phyloP scores from a whole-genome alignment of 805 yeast genomes.

The Candida glaebosa region DNA sequence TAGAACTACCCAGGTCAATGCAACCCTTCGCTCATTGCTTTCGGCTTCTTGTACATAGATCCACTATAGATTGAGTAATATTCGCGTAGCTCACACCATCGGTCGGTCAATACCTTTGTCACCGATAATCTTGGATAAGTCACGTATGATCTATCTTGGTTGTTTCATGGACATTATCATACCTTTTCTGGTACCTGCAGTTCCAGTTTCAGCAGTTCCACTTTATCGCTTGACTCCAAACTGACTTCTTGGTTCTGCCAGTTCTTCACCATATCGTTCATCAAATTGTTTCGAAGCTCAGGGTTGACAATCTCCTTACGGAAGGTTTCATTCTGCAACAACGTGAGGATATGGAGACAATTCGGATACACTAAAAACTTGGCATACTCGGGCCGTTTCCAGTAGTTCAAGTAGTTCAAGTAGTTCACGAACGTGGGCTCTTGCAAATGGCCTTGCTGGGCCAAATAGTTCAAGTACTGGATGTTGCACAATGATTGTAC shows the following conservation, averaged over 20 bases:
- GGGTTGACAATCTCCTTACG: conserved; percentile 54
- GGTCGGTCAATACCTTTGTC: conserved; percentile 52
- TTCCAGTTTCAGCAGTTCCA: conserved; percentile 36
- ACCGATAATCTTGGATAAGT: conserved; percentile 47
- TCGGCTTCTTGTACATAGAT: conserved; percentile 27
- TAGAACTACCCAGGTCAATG: no score
- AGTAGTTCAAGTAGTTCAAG: conserved; percentile 77
- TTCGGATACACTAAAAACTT: conserved; percentile 80
- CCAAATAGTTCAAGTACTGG: conserved; percentile 80
- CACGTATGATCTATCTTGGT: conserved; percentile 20
- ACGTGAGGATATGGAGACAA: conserved; percentile 73
- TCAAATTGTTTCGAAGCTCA: conserved; percentile 53
- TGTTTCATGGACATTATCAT: no score
- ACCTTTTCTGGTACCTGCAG: conserved; percentile 34
- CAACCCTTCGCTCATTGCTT: conserved; percentile 50
- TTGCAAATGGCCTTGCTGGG: conserved; percentile 76
- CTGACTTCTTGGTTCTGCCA: conserved; percentile 46
- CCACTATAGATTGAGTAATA: conserved; percentile 52
- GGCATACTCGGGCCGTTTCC: conserved; percentile 72
- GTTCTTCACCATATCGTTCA: conserved; percentile 73
- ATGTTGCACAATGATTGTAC: conserved; percentile 90
- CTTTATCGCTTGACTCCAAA: conserved; percentile 28
- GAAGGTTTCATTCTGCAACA: conserved; percentile 52
- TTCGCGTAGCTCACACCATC: conserved; percentile 67
- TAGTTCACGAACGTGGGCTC: conserved; percentile 72